Conservation (phyloP, 2,329 filamentous ascomycete species). For the Penicillium sp. region DNA sequence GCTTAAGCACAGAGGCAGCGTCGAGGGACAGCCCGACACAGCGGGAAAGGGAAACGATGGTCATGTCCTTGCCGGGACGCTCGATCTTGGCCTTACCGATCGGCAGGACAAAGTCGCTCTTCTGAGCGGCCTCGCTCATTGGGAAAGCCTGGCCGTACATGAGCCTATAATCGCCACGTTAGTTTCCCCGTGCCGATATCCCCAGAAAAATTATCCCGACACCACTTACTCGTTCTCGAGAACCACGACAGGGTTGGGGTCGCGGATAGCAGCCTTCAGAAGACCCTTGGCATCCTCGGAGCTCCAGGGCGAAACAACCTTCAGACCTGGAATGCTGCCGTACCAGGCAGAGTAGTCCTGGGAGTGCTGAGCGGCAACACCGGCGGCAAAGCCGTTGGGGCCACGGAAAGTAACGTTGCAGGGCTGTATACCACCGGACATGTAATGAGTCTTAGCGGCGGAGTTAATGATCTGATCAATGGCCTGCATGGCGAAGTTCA, state of each 20-base stretch:
- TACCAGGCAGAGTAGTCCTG: slow-evolving; percentile 99
- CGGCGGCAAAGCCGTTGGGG: slow-evolving; percentile 93
- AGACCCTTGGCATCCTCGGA: slow-evolving; percentile 98
- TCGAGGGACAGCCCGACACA: slow-evolving; percentile 88
- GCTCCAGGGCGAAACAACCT: slow-evolving; percentile 95
- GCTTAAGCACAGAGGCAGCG: slow-evolving; percentile 86
- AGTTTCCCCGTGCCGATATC: slow-evolving; percentile 14
- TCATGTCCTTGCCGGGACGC: slow-evolving; percentile 90
- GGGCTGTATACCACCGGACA: slow-evolving; percentile 98
- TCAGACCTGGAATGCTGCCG: slow-evolving; percentile 92
- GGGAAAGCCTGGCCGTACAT: slow-evolving; percentile 93
- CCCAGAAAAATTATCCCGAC: neutral
- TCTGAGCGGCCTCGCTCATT: slow-evolving; percentile 95
- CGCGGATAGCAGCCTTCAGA: slow-evolving; percentile 93
- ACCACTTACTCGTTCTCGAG: slow-evolving; percentile 69
- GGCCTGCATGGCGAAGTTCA: slow-evolving; percentile 99
- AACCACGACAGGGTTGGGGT: slow-evolving; percentile 93
- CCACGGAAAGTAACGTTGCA: slow-evolving; percentile 99
- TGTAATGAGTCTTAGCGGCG: slow-evolving; percentile 97
- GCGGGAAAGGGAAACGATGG: slow-evolving; percentile 89
- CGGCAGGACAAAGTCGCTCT: slow-evolving; percentile 92
- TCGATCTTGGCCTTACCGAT: slow-evolving; percentile 99
- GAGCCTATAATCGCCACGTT: slow-evolving; percentile 49
- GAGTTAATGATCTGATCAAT: slow-evolving; percentile 99
- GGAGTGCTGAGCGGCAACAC: slow-evolving; percentile 96